These are phyloP conservation scores for Samsoniella hepiali DNA, from an alignment of 2,329 filamentous ascomycete species.

Conservation along the genomic window DNA sequence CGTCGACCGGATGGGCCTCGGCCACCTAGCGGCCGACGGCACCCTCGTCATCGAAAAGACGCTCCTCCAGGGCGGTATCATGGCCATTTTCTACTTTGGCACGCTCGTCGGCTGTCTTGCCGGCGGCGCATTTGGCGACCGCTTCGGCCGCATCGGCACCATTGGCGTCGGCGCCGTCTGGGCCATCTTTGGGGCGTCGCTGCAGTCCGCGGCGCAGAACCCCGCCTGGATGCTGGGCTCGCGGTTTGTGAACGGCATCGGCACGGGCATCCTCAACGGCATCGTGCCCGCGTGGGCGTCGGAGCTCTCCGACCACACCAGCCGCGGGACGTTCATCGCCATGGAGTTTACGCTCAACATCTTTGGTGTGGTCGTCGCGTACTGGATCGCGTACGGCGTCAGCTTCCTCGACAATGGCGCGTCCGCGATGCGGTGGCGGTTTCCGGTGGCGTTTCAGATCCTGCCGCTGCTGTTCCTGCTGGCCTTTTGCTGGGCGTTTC, in stretches of 20 bases:
- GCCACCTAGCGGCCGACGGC: conserved; percentile 44
- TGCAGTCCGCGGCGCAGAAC: conserved; percentile 66
- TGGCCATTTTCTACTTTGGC: conserved; percentile 45
- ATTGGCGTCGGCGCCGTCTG: conserved; percentile 58
- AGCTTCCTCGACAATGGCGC: conserved; percentile 39
- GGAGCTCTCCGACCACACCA: conserved; percentile 65
- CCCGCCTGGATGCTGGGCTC: conserved; percentile 66
- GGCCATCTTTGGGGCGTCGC: conserved; percentile 56
- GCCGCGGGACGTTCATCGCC: conserved; percentile 65
- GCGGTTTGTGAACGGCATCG: conserved; percentile 52
- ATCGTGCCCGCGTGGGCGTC: conserved; percentile 71
- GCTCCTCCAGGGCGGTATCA: conserved; percentile 34
- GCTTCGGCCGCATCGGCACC: conserved; percentile 58
- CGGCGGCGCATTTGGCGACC: conserved; percentile 63
- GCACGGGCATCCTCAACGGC: conserved; percentile 67
- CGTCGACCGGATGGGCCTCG: conserved; percentile 62
- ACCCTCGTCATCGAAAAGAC: conserved; percentile 56
- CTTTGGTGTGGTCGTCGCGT: conserved; percentile 58
- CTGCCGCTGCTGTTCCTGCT: conserved; percentile 59
- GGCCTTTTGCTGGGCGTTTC: conserved; percentile 60
- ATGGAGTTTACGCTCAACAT: conserved; percentile 74
- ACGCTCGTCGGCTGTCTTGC: conserved; percentile 61
- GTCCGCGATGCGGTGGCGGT: conserved; percentile 60
- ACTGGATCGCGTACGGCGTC: conserved; percentile 53
- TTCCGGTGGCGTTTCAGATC: conserved; percentile 69